Base-by-base conservation (phyloP, 2,329 filamentous ascomycete species). In the Colletotrichum zoysiae region DNA sequence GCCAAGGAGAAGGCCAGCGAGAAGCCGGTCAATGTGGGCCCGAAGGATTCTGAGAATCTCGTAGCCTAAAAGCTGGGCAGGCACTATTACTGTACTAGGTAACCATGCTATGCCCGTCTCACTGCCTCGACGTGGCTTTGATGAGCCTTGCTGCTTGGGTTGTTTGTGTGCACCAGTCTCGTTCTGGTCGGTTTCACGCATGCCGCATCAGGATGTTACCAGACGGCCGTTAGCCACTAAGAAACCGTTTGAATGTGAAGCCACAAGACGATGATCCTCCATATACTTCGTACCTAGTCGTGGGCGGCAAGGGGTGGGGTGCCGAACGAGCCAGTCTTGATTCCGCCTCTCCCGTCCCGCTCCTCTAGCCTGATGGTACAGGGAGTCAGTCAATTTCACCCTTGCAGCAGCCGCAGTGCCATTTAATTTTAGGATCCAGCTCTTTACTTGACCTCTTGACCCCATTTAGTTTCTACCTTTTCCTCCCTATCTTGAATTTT, bases 191-290 rank as follows among this genome's bases (percentile, higher is more conserved):
- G 48, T 42, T 61, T 51, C 58, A 51, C 35, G 18, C 35, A 50
- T 42, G 46, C 42, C 33, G 16, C 38, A 26, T 51, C 65, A 69
- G 38, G 59, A 65, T 64, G 59, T 55, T 59, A 23, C 33, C 26
- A 58, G n/a, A 12, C 23, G 40, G 11, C 14, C 11, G 33, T 55
- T 30, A 48, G 20, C 69, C 69, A 71, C 53, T 71, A n/a, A 58
- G 12, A 18, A n/a, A 3, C 16, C 20, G 14, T 57, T 57, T 6
- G 9, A 53, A 44, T 40, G 58, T 40, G 23, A 55, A 60, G 59
- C 69, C 46, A 69, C 59, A 30, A 50, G 46, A 40, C 38, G 59
- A 64, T 56, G 65, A 71, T 71, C 65, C 65, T 64, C 55, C 59
- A 60, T 16, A 16, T 38, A 44, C 11, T 38, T 38, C 12, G 35